Evolutionary conservation across 2,329 filamentous ascomycete species (phyloP).

Genomic region (Huntiella omanensis): DNA sequence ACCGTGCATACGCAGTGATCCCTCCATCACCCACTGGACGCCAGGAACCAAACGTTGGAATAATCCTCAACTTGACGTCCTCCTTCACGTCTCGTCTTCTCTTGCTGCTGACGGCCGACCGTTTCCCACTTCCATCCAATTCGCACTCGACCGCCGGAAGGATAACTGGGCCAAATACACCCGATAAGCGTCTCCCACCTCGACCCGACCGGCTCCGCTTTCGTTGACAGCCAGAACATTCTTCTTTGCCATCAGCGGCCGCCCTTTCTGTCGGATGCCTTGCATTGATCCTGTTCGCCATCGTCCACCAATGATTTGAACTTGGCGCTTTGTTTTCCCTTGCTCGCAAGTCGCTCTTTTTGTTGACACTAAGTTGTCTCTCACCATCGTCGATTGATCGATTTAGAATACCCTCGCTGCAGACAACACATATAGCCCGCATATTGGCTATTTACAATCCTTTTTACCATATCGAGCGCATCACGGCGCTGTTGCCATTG

Average conservation of each 20-base stretch:
- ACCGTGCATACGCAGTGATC: conserved; percentile 9
- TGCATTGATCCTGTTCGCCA: too few species aligned
- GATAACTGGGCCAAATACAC: background rate
- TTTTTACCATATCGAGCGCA: background rate
- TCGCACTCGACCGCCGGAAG: background rate
- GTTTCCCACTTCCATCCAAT: background rate
- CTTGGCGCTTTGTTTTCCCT: too few species aligned
- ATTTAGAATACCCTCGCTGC: too few species aligned
- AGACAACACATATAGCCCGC: background rate
- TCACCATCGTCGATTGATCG: too few species aligned
- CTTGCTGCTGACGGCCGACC: background rate
- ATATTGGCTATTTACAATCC: background rate
- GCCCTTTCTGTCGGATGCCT: too few species aligned
- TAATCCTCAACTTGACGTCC: background rate
- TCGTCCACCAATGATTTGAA: too few species aligned
- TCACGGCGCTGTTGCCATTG: background rate
- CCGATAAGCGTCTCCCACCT: background rate
- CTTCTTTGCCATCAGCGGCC: background rate
- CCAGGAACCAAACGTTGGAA: background rate
- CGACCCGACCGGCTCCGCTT: background rate
- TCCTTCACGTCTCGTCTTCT: background rate
- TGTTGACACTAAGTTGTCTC: too few species aligned
- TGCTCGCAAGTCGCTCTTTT: too few species aligned
- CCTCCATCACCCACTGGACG: conserved; percentile 1
- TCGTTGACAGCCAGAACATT: background rate